Base-by-base conservation (phyloP, 306 rosid genomes). In the Cyamopsis tetragonoloba region DNA sequence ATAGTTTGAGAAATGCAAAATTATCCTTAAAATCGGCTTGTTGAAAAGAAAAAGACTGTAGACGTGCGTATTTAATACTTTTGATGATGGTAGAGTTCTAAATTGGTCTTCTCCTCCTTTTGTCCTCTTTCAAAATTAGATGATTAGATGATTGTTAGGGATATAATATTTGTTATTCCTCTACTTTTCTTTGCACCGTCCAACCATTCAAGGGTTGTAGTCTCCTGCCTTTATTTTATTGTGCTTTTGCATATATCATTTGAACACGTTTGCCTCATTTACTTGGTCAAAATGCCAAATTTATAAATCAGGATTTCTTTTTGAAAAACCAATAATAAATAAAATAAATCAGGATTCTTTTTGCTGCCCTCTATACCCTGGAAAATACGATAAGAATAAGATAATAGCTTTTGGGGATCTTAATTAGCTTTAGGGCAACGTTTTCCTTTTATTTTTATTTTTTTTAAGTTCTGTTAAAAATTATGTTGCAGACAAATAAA, bases 191-290 rank as follows among this genome's bases (percentile, higher is more conserved):
- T 54, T 77, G 79, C 76, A 61, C 78, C 82, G n/a, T n/a, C n/a
- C n/a, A n/a, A 55, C 79, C 71, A 38, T 71, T 66, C 1, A 63
- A 79, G 68, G 74, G 72, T 60, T 78, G 39, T 76, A 61, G 62
- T 68, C n/a, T n/a, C n/a, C n/a, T n/a, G n/a, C n/a, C n/a, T n/a
- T n/a, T n/a, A n/a, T n/a, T n/a, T n/a, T n/a, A n/a, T n/a, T n/a
- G n/a, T n/a, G n/a, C n/a, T n/a, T n/a, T n/a, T n/a, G n/a, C n/a
- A n/a, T n/a, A n/a, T n/a, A n/a, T n/a, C n/a, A n/a, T n/a, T n/a
- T n/a, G n/a, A n/a, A n/a, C n/a, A n/a, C n/a, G n/a, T 46, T 41
- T 67, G 19, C 55, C 50, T 62, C 44, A 26, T 56, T 49, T 47
- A 37, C 69, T 57, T 73, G n/a, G n/a, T n/a, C n/a, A n/a, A n/a